Conservation (phyloP, 2,329 filamentous ascomycete genomes). For the Ophiosphaerella herpotricha region DNA sequence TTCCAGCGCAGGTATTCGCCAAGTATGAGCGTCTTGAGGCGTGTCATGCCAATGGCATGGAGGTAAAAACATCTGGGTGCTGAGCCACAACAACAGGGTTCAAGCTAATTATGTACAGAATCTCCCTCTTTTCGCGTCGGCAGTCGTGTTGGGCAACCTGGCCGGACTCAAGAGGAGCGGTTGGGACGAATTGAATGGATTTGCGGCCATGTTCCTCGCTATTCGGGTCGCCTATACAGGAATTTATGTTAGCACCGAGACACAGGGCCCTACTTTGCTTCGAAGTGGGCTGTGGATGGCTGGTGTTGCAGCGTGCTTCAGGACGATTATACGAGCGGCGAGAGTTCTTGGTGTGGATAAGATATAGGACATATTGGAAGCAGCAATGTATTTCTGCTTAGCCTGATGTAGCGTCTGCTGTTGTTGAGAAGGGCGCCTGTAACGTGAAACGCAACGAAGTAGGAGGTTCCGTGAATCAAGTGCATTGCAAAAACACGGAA, state of each 20-base stretch:
- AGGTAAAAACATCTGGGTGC: constrained; percentile 22
- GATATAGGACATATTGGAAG: not conserved
- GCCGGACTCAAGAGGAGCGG: constrained; percentile 43
- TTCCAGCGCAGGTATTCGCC: constrained; percentile 45
- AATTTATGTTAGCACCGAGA: constrained; percentile 42
- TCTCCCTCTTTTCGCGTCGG: constrained; percentile 51
- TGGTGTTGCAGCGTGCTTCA: constrained; percentile 26
- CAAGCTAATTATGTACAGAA: constrained; percentile 25
- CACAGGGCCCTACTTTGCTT: constrained; percentile 21
- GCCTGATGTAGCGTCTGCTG: not conserved
- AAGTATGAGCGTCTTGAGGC: constrained; percentile 52
- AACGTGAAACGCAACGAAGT: no score
- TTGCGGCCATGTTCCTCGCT: constrained; percentile 44
- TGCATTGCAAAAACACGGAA: not conserved
- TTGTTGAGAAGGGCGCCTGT: not conserved
- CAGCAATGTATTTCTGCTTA: not conserved
- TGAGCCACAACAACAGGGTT: not conserved
- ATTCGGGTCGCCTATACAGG: constrained; percentile 44
- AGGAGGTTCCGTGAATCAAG: not conserved
- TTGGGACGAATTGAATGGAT: constrained; percentile 41
- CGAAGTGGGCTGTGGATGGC: constrained; percentile 27
- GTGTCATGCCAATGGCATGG: constrained; percentile 53
- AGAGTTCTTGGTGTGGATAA: constrained; percentile 21
- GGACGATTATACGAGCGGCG: constrained; percentile 26
- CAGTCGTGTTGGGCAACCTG: constrained; percentile 51